Evolutionary conservation across 2,329 filamentous ascomycete genomes (phyloP).

Genomic region (Didymella lethalis): DNA sequence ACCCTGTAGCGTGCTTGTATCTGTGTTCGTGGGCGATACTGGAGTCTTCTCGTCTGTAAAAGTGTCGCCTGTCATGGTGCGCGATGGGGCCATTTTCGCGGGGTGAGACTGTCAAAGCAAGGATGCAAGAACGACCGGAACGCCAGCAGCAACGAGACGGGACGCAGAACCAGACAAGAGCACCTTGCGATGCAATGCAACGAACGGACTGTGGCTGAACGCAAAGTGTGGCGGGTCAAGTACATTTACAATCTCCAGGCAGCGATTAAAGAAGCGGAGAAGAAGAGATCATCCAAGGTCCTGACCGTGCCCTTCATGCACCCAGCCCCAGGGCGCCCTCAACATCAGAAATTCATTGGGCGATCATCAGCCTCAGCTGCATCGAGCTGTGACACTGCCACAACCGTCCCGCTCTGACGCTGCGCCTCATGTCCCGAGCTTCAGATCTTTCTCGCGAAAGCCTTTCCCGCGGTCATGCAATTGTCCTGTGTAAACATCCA

Average conservation of each 20-base stretch:
- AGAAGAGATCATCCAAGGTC: background rate
- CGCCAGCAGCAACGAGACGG: background rate
- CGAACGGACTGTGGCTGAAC: conserved; percentile 11
- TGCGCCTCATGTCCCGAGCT: conserved; percentile 10
- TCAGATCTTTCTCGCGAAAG: conserved; percentile 41
- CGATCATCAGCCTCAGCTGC: conserved; percentile 26
- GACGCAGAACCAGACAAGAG: background rate
- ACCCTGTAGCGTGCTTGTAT: conserved; percentile 36
- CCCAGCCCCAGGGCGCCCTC: conserved; percentile 23
- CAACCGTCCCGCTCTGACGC: conserved; percentile 6
- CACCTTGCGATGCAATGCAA: background rate
- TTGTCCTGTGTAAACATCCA: conserved; percentile 19
- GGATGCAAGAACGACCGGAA: background rate
- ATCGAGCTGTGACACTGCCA: conserved; percentile 36
- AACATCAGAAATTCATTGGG: conserved; percentile 31
- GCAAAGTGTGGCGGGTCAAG: conserved; percentile 2
- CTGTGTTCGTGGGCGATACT: conserved; percentile 41
- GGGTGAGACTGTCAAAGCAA: conserved; percentile 10
- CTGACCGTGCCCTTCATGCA: conserved; percentile 2
- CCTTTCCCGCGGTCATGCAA: conserved; percentile 12
- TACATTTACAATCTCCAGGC: background rate
- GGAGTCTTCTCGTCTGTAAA: conserved; percentile 39
- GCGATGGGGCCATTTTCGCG: conserved; percentile 39
- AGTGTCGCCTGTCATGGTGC: conserved; percentile 46
- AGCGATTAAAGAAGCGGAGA: background rate